These are phyloP conservation scores for Fistulinella cinereoalba DNA, from an alignment of 1,284 basidiomycete genomes.

Conservation along the genomic window DNA sequence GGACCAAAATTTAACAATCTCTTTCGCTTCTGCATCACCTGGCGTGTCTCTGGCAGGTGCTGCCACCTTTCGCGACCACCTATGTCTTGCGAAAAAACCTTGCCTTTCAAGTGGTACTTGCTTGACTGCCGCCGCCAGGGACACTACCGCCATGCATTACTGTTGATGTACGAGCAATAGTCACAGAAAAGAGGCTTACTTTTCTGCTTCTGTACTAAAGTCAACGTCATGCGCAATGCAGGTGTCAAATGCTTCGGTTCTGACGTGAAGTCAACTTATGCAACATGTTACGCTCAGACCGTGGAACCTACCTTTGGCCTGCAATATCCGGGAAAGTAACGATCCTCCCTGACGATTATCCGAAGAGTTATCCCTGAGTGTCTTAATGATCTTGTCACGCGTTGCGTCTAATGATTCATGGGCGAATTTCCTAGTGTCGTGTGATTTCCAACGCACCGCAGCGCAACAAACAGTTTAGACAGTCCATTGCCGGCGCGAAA, in stretches of 20 bases:
- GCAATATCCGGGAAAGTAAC: slow-evolving; percentile 15
- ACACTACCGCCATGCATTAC: slow-evolving; percentile 5
- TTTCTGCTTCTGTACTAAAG: slow-evolving; percentile 9
- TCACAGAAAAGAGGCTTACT: slow-evolving; percentile 7
- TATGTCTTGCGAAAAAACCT: no score
- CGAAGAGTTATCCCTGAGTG: slow-evolving; percentile 5
- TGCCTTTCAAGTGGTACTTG: no score
- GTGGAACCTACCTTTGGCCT: slow-evolving; percentile 6
- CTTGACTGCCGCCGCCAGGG: no score
- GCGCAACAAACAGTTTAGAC: slow-evolving; percentile 16
- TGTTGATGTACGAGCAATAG: no score
- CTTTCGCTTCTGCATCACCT: no score
- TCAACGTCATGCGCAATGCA: slow-evolving; percentile 17
- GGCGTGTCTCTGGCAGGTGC: no score
- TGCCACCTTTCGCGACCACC: no score
- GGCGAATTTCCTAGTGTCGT: not conserved
- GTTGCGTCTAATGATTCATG: slow-evolving; percentile 13
- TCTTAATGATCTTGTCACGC: slow-evolving; percentile 2
- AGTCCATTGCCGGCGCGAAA: slow-evolving; percentile 24
- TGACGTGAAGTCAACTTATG: slow-evolving; percentile 1
- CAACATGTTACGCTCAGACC: no score
- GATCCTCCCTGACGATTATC: not conserved
- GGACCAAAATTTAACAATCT: no score
- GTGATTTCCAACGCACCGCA: slow-evolving; percentile 13
- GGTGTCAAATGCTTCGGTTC: slow-evolving; percentile 10